Evolutionary conservation across 2,329 filamentous ascomycete species (phyloP), one percentile per base, ranked within the genome.

Genomic region (Colletotrichum lini): DNA sequence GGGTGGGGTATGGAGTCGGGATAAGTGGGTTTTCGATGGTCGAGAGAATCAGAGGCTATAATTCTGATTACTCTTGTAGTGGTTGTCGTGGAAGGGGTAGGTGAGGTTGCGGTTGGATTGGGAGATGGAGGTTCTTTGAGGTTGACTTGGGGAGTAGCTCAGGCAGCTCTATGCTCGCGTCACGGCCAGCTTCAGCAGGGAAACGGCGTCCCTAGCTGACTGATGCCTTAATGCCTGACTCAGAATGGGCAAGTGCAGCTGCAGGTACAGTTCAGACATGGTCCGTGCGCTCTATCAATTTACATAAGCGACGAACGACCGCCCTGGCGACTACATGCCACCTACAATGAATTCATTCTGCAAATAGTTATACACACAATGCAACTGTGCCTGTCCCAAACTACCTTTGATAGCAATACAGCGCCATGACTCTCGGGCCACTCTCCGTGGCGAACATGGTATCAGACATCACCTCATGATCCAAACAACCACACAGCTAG

Each of bases 131-230:
- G 56, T 52, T 58, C 65, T 68, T 74, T 70, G 64, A 68, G 58
- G 59, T 72, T 58, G 49, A 65, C 50, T 59, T 63, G 50, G 30
- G 40, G 54, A 47, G 63, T 45, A 78, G 77, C 79, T 80, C 82
- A 84, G 82, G 82, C 82, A 84, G 82, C 82, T 84, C 78, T 77
- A 74, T 76, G 78, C 78, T 81, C 82, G 82, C 81, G 82, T 83
- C 81, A 82, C 80, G 70, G 74, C 63, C 69, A 73, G 68, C 68
- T 68, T 68, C 65, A 71, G 65, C 65, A 71, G 65, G 68, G 73
- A 75, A 75, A 73, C 62, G 71, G 71, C 73, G 68, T 67, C 21
- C 61, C 49, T n/a, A 65, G 72, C 65, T 73, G 56, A 66, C 57
- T 73, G 70, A 70, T 73, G 69, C 72, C 70, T 73, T 73, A 30